Evolutionary conservation across 2,329 filamentous ascomycete genomes (phyloP).

Genomic region (Xylariales sp.): DNA sequence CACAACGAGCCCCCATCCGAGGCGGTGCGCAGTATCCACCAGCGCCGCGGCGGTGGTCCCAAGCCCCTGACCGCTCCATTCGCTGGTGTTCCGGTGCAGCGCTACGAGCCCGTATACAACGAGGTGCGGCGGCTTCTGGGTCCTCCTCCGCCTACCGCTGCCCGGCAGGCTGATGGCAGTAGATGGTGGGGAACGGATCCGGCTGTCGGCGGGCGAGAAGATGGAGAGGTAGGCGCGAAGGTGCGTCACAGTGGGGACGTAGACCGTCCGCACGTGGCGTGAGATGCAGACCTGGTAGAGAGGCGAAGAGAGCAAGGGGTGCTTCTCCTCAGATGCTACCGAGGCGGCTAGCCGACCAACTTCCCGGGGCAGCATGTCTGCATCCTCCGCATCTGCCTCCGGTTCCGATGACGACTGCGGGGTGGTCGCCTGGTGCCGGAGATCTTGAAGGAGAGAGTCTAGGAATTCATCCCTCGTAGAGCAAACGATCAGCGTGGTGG

Average conservation of each 20-base stretch:
- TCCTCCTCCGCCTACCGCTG: too few relatives aligned
- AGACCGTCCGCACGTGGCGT: conserved; percentile 64
- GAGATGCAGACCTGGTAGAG: conserved; percentile 67
- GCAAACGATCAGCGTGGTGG: conserved; percentile 69
- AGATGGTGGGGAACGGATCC: conserved; percentile 30
- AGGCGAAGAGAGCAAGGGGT: conserved; percentile 54
- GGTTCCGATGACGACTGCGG: conserved; percentile 4
- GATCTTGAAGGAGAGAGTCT: conserved; percentile 47
- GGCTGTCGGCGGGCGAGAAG: conserved; percentile 35
- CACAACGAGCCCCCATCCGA: conserved; percentile 38
- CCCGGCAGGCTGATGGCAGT: conserved; percentile 5
- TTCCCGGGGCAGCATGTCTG: neutral
- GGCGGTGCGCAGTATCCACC: conserved; percentile 54
- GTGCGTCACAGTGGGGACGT: conserved; percentile 71
- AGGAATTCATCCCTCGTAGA: conserved; percentile 62
- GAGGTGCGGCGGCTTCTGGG: conserved; percentile 35
- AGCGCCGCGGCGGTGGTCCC: conserved; percentile 57
- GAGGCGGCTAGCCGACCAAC: too few relatives aligned
- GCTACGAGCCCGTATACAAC: conserved; percentile 62
- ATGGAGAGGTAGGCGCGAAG: conserved; percentile 71
- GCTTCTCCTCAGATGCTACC: conserved; percentile 11
- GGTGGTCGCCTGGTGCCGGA: conserved; percentile 19
- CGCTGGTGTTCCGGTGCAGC: conserved; percentile 63
- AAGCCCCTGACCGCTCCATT: conserved; percentile 73
- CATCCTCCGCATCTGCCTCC: conserved; percentile 7